Evolutionary conservation across 2,329 filamentous ascomycete genomes (phyloP).

Genomic region (Neofusicoccum ribis): DNA sequence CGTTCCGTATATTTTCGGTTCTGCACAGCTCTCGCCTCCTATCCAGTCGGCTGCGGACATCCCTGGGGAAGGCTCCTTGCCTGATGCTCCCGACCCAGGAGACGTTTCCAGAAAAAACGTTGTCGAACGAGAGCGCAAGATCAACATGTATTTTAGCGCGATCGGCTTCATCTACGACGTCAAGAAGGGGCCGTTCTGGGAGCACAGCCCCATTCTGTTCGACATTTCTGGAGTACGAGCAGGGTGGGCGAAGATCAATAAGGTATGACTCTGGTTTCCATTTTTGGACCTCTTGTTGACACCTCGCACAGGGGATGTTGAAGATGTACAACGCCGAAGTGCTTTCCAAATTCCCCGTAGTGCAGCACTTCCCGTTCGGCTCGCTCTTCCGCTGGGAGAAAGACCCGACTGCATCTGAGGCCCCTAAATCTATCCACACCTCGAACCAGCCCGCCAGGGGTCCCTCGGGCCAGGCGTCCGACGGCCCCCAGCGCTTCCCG

Average conservation of each 20-base stretch:
- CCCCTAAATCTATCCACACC: slow-evolving; percentile 37
- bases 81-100: slow-evolving; percentile 65
- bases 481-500: slow-evolving; percentile 29
- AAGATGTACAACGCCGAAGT: slow-evolving; percentile 99
- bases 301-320: slow-evolving; percentile 73
- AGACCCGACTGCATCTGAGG: slow-evolving; percentile 41
- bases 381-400: slow-evolving; percentile 51
- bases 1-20: slow-evolving; percentile 90
- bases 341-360: slow-evolving; percentile 92
- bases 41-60: slow-evolving; percentile 59
- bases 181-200: slow-evolving; percentile 93
- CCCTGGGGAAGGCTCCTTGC: slow-evolving; percentile 76
- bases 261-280: slow-evolving; percentile 32
- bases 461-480: slow-evolving; percentile 25
- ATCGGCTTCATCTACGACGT: slow-evolving; percentile 97
- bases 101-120: slow-evolving; percentile 56
- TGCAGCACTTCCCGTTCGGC: slow-evolving; percentile 77
- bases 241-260: slow-evolving; percentile 97
- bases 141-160: slow-evolving; percentile 84
- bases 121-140: slow-evolving; percentile 43
- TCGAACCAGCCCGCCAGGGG: slow-evolving; percentile 36
- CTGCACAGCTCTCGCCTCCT: slow-evolving; percentile 80
- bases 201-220: slow-evolving; percentile 87
- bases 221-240: slow-evolving; percentile 87
- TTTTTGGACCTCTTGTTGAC: slow-evolving; percentile 2